Evolutionary conservation across 2,329 filamentous ascomycete species (phyloP).

Genomic region (Arthrobotrys pseudoclavata): DNA sequence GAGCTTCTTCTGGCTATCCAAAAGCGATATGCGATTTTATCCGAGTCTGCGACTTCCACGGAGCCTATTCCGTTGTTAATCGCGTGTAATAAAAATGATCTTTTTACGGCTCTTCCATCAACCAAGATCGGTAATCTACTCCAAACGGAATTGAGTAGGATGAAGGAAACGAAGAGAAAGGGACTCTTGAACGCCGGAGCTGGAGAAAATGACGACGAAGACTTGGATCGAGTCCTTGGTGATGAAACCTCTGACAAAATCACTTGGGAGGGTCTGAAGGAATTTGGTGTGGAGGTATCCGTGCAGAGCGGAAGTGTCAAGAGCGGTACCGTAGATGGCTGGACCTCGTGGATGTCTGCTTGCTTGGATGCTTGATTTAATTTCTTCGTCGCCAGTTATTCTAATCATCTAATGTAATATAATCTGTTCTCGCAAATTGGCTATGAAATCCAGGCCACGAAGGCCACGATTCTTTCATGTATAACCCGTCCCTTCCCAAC

Average conservation of each 20-base stretch:
- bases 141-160: slow-evolving; percentile 83
- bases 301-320: slow-evolving; percentile 56
- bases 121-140: slow-evolving; percentile 80
- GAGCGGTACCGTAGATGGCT: slow-evolving; percentile 29
- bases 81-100: slow-evolving; percentile 93
- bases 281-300: slow-evolving; percentile 50
- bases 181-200: slow-evolving; percentile 85
- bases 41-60: slow-evolving; percentile 72
- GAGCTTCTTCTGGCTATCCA: slow-evolving; percentile 88
- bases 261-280: slow-evolving; percentile 44
- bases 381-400: slow-evolving; percentile 9
- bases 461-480: too few species aligned
- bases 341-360: slow-evolving; percentile 49
- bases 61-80: slow-evolving; percentile 78
- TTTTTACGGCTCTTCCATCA: slow-evolving; percentile 91
- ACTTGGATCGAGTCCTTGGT: slow-evolving; percentile 87
- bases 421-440: neutral
- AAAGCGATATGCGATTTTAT: slow-evolving; percentile 73
- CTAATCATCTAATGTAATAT: slow-evolving; percentile 36
- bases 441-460: neutral
- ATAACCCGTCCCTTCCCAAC: neutral
- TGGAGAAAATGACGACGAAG: slow-evolving; percentile 75
- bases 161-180: slow-evolving; percentile 81
- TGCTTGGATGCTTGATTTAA: slow-evolving; percentile 39
- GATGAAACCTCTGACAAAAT: slow-evolving; percentile 66